Evolutionary conservation across 345 rosid genomes (phyloP), one percentile per base, ranked within the genome.

Genomic region (Hypericum androsaemum): DNA sequence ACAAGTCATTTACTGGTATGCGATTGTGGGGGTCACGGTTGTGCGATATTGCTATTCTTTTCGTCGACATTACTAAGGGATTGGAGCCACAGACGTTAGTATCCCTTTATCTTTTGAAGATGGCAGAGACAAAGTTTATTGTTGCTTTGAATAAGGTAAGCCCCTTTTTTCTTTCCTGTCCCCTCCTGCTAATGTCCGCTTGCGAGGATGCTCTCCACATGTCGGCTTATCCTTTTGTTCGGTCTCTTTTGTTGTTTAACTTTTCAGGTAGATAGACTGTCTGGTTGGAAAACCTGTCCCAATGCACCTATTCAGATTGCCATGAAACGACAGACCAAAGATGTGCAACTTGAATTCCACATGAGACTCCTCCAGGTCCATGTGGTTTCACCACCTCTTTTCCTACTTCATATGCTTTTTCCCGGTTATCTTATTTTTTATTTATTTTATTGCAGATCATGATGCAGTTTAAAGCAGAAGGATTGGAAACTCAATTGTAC

Each of bases 1-100:
- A 88, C n/a, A 89, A 85, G 60, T 87, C 96, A 11, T 84, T 90
- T 62, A 77, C 85, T 13, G 84, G 87, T 75, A 79, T 90, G 43
- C 75, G 95, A 46, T 87, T 96, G 38, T 71, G 98, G 50, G 96
- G 98, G 61, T 92, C 96, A 54, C 75, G 96, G 66, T 66, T 92
- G 72, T 92, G 98, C 65, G 98, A 88, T 70, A 75, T 92, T 83
- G 95, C 98, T 10, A 80, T 92, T 64, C 72, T 92, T 78, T 96
- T 92, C 59, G 98, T 92, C 12, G 96, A 88, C 77, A 79, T 92
- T 45, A 92, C 80, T 89, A 88, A 85, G 57, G 95, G 95, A 39
- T 75, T 92, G 50, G 84, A 88, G 64, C 98, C 82, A 8, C 98
- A 92, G 54, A 88, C 98, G 37, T 80, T 83, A 51, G 98, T 87